These are phyloP conservation scores for Miscanthus sacchariflorus DNA, from an alignment of 202 grass and related monocot genomes.

Conservation along the genomic window DNA sequence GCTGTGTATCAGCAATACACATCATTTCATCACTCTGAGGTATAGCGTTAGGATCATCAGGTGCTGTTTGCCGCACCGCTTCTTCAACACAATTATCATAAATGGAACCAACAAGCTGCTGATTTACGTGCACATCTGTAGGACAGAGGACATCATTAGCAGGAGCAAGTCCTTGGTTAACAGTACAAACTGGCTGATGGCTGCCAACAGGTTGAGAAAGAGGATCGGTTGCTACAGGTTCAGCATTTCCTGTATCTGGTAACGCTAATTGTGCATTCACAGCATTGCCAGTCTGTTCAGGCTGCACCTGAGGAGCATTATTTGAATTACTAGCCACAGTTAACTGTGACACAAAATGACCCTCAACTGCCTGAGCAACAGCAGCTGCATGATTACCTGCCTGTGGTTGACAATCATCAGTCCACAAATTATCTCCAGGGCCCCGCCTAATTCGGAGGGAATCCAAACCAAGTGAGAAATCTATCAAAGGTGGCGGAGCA, in stretches of 20 bases:
- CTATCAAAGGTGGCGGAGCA: constrained; percentile 61
- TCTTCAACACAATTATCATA: constrained; percentile 21
- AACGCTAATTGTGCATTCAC: constrained; percentile 25
- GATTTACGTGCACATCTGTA: constrained; percentile 40
- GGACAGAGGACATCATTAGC: constrained; percentile 37
- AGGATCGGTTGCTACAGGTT: constrained; percentile 41
- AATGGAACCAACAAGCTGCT: constrained; percentile 15
- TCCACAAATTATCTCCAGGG: constrained; percentile 77
- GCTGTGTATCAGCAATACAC: constrained; percentile 40
- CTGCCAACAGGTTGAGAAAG: constrained; percentile 44
- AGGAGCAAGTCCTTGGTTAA: constrained; percentile 39
- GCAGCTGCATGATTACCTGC: constrained; percentile 68
- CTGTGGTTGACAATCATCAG: constrained; percentile 77
- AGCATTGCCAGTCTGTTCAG: constrained; percentile 39
- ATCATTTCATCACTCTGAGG: constrained; percentile 40
- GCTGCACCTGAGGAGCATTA: constrained; percentile 38
- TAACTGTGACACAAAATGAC: constrained; percentile 73
- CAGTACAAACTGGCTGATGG: constrained; percentile 39
- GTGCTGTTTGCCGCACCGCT: constrained; percentile 30
- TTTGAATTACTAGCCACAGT: constrained; percentile 47
- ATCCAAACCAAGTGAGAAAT: constrained; percentile 78
- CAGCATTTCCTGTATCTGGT: constrained; percentile 36
- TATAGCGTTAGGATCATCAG: constrained; percentile 20
- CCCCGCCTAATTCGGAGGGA: constrained; percentile 68
- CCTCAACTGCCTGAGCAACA: constrained; percentile 77